Evolutionary conservation across 192 early-diverging fungal genomes (phyloP).

Genomic region (Coemansia sp.): DNA sequence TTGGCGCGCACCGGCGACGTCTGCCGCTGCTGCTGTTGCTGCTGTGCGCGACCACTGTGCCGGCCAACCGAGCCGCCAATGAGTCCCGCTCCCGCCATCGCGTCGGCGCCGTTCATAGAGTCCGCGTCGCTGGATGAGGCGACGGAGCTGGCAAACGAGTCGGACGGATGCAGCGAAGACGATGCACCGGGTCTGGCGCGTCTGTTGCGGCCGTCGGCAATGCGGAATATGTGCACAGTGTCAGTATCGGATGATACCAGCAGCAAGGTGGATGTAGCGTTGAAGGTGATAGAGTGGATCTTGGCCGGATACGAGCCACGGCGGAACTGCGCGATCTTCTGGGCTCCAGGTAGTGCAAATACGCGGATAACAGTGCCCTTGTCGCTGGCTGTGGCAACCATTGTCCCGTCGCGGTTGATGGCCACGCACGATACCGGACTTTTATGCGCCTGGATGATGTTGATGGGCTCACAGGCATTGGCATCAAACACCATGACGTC

Average conservation of each 20-base stretch:
- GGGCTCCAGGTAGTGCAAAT: conserved; percentile 81
- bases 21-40: not conserved
- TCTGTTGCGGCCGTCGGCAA: conserved; percentile 56
- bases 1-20: conserved; percentile 2
- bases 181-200: conserved; percentile 10
- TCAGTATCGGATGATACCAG: conserved; percentile 83
- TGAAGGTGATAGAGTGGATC: conserved; percentile 93
- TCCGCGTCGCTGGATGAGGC: conserved; percentile 23
- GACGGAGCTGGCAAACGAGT: conserved; percentile 38
- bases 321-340: conserved; percentile 90
- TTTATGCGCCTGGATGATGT: conserved; percentile 96
- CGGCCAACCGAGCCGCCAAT: conserved; percentile 3
- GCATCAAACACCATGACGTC: conserved; percentile 90
- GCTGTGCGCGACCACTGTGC: conserved; percentile 5
- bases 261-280: conserved; percentile 50
- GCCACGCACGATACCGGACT: conserved; percentile 80
- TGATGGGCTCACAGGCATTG: conserved; percentile 81
- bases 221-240: conserved; percentile 94
- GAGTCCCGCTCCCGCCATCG: not conserved
- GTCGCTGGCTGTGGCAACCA: conserved; percentile 93
- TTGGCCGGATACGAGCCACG: conserved; percentile 89
- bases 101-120: conserved; percentile 19
- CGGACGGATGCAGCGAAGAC: conserved; percentile 12
- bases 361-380: conserved; percentile 99
- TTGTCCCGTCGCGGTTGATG: conserved; percentile 88